Evolutionary conservation across 495 filamentous ascomycete species (phyloP), one percentile per base, ranked within the genome.

Genomic region (Neurospora sublineolata): DNA sequence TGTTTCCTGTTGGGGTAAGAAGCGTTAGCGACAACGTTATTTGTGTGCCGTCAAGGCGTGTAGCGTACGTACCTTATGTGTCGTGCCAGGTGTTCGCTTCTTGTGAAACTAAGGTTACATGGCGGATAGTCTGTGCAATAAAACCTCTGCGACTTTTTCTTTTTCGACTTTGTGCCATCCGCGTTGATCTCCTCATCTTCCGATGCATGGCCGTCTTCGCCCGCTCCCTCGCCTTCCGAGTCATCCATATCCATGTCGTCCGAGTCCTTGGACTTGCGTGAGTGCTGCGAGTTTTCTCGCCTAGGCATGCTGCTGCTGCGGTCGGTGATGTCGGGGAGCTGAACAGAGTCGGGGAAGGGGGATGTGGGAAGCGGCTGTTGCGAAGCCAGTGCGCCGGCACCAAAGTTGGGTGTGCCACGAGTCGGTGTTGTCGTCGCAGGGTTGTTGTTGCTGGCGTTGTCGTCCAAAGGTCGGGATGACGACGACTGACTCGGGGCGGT

Each of bases 41-140:
- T 30, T 58, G 52, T 64, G 52, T 64, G 27, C 52, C 27, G 52
- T 64, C 6, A 33, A 33, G 23, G 18, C 0, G 14, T 33, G 52
- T 52, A 38, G 72, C 83, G 58, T 86, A 93, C 83, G 58, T 86
- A 93, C 92, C 92, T 89, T 73, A 99, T 98, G 74, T 99, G 95
- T 38, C 95, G 87, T 14, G 95, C 95, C 69, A 99, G 80, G 82
- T 99, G 95, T 79, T 99, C 95, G 77, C 96, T 98, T 44, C 95
- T 87, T 3, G 95, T 98, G 79, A 99, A 99, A 79, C 94, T 97
- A 36, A 99, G 81, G 76, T 90, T 93, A 81, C 95, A 99, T 20
- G 94, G 92, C 52, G 96, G 96, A 77, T 94, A 97, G 33, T 97
- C 93, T n/a, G 92, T 97, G 82, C 95, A 99, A 79, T 93, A 97